These are phyloP conservation scores for Russula vinacea DNA, from an alignment of 768 basidiomycete species.

Conservation along the genomic window DNA sequence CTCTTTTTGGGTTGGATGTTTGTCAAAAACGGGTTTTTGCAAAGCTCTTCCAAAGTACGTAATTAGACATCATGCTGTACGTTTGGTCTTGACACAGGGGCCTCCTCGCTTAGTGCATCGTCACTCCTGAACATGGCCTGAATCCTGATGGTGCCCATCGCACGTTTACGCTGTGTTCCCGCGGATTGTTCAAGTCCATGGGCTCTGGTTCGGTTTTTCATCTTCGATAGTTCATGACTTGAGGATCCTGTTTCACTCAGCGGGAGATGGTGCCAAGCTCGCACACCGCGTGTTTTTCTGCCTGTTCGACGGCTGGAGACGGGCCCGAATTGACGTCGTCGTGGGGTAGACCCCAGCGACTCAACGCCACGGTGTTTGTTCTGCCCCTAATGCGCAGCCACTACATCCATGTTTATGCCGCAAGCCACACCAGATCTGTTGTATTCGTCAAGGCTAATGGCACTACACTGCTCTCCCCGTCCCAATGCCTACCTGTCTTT, in stretches of 20 bases:
- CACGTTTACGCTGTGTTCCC: constrained; percentile 1
- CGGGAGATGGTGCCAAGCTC: background rate
- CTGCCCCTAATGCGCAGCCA: background rate
- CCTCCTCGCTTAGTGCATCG: background rate
- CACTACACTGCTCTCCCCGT: background rate
- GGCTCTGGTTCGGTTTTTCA: background rate
- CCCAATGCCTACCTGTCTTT: background rate
- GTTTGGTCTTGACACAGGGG: background rate
- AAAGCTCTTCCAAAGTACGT: background rate
- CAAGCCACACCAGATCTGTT: background rate
- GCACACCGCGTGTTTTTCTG: background rate
- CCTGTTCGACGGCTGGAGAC: background rate
- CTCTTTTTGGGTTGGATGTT: too few species aligned
- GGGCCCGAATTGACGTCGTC: background rate
- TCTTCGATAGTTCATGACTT: background rate
- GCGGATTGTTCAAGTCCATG: background rate
- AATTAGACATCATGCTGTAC: background rate
- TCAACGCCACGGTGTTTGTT: background rate
- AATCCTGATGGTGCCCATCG: background rate
- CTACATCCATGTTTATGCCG: background rate
- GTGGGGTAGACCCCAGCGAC: background rate
- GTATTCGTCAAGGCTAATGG: background rate
- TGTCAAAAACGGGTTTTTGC: too few species aligned
- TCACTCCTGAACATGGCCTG: too few species aligned
- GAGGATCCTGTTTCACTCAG: background rate